Base-by-base conservation (phyloP, 805 yeast genomes). In the Saccharomycopsis sp. region DNA sequence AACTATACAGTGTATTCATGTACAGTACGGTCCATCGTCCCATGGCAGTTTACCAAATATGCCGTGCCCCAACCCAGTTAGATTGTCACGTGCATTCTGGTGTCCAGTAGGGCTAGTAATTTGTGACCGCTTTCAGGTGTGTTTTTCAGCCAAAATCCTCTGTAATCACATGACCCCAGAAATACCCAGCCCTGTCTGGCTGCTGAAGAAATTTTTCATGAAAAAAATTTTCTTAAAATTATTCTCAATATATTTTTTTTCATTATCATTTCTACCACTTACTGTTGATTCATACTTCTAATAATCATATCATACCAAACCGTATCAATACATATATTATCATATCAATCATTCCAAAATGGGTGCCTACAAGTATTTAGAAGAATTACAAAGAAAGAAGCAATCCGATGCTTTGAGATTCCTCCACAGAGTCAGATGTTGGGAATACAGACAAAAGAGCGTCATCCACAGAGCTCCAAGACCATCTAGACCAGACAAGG, bases 281-380 rank as follows among this genome's bases (percentile, higher is more conserved):
- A 29, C 38, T 7, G 38, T 29, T 29, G 12, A 12, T 5, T 29
- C 38, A 7, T 29, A 29, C 5, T 29, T 7, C 15, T 22, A 25
- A 54, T 20, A 2, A 19, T 42, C 34, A 44, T 54, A 3, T 38
- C 35, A 24, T 54, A 19, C 35, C 23, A 8, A 44, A 35, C 17
- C 15, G 25, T 54, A 15, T 51, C 44, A 51, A 17, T 51, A 24
- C 62, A 55, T 35, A 35, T 35, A 35, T 9, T 44, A 44, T 44
- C 19, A 17, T 17, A 44, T 44, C 19, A 44, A 17, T 44, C 22
- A 44, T 3, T 44, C 49, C 3, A 80, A 71, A 79, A 88, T 93
- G 99, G 98, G 99, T 86, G 99, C 98, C 85, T 94, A 94, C 96
- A 94, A 94, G 80, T 94, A 94, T 81, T 86, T 94, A 78, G 97